Base-by-base conservation (phyloP, 2,329 filamentous ascomycete species). In the Arthroderma sp. region DNA sequence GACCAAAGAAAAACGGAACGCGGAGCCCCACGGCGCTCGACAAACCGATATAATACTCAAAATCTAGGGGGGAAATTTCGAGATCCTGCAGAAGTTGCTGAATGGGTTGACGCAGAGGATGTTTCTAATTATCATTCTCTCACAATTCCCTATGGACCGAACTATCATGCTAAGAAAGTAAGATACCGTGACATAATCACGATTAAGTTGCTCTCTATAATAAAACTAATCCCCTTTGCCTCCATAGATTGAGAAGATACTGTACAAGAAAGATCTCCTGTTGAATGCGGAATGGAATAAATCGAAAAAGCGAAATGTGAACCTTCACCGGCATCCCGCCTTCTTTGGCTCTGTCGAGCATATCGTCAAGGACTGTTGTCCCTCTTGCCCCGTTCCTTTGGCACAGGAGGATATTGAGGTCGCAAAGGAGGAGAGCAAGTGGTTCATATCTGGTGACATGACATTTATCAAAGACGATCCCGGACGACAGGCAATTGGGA, bases 201-300 rank as follows among this genome's bases (percentile, higher is more conserved):
- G 60, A 58, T 4, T 61, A 22, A 22, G 15, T 22, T 22, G 15
- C 15, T 22, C 15, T 22, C 15, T 22, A 22, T 22, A 22, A 22
- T 22, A 22, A 22, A 62, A 50, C 60, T 50, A 41, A 50, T n/a
- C 22, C 60, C 40, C 15, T 22, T 22, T 22, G 15, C 61, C 63
- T n/a, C 56, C 54, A 22, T 61, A 79, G 54, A 88, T 93, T 45
- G 85, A 93, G 60, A 87, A 83, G 56, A 69, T 93, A 0, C 75
- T 87, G 38, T 93, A 86, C 57, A 85, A 82, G 1, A 82, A 84
- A 51, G 86, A 94, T 58, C 61, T 93, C 11, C 70, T 93, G 5
- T 73, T 93, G 11, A 91, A 93, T 54, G 83, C 83, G 0, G 84
- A 93, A 57, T 93, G 86, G 86, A 93, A 91, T 53, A 78, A 82